Evolutionary conservation across 495 filamentous ascomycete species (phyloP).

Genomic region (Clavariopsis aquatica): DNA sequence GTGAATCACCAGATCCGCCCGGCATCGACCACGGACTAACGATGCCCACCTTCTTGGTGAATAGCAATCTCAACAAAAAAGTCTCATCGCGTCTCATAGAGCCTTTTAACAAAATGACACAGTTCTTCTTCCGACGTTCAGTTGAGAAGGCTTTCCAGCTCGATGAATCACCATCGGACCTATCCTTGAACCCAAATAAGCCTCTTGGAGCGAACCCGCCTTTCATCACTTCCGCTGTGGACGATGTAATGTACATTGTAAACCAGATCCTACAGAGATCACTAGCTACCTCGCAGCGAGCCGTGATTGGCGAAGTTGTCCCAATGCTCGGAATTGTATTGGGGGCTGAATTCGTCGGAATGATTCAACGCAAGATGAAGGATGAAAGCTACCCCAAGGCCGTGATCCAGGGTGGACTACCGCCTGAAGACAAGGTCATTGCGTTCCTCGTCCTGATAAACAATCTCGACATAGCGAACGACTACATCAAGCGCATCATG

Average conservation of each 20-base stretch:
- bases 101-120: conserved; percentile 85
- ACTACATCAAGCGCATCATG: conserved; percentile 87
- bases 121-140: conserved; percentile 92
- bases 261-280: conserved; percentile 85
- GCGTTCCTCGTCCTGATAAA: conserved; percentile 91
- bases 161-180: conserved; percentile 84
- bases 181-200: conserved; percentile 70
- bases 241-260: conserved; percentile 99
- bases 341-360: conserved; percentile 88
- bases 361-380: conserved; percentile 96
- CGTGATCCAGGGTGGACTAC: conserved; percentile 70
- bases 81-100: conserved; percentile 67
- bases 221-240: conserved; percentile 91
- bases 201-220: conserved; percentile 72
- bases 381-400: conserved; percentile 87
- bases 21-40: conserved; percentile 44
- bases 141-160: conserved; percentile 97
- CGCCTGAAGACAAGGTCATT: conserved; percentile 80
- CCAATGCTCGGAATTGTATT: conserved; percentile 83
- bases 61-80: conserved; percentile 75
- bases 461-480: conserved; percentile 84
- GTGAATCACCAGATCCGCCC: conserved; percentile 18
- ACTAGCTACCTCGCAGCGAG: conserved; percentile 77
- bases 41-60: conserved; percentile 68
- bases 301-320: conserved; percentile 73